Percentiles rank a stretch among this genome's conserved stretches.
phyloP scores from a whole-genome alignment of 306 rosid genomes.

The Sechiopsis laciniata region DNA sequence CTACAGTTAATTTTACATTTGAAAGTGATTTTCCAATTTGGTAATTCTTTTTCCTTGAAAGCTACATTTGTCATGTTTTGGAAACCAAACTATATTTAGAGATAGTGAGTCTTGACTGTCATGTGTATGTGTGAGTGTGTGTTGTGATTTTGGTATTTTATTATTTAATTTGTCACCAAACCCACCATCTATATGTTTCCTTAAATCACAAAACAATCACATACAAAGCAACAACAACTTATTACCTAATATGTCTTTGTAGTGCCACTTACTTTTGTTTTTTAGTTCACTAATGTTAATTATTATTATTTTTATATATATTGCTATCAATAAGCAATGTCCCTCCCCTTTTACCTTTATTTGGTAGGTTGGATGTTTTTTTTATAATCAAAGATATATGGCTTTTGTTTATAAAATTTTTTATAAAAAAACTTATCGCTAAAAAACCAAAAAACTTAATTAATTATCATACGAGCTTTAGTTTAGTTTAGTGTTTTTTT shows the following conservation, averaged over 20 bases:
- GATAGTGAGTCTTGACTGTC: conserved; percentile 9
- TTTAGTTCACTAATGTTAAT: background rate
- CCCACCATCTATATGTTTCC: conserved; percentile 31
- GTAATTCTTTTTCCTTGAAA: conserved; percentile 2
- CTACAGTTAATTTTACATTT: conserved; percentile 3
- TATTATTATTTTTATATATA: background rate
- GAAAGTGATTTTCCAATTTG: conserved; percentile 9
- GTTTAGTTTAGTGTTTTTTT: too few relatives aligned
- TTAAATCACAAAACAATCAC: conserved; percentile 38
- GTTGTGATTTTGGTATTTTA: background rate
- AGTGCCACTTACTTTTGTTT: conserved; percentile 31
- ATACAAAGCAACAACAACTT: conserved; percentile 57
- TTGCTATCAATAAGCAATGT: background rate
- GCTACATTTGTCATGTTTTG: conserved; percentile 12
- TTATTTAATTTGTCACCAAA: conserved; percentile 23
- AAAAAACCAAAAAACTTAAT: too few relatives aligned
- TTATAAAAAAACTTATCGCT: too few relatives aligned
- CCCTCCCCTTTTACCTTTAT: background rate
- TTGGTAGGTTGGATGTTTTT: background rate
- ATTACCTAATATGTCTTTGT: conserved; percentile 44
- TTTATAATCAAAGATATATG: too few relatives aligned
- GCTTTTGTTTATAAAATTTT: too few relatives aligned
- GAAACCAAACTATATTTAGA: background rate
- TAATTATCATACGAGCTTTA: too few relatives aligned
- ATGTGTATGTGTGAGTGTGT: background rate